Conservation (phyloP, 2,329 filamentous ascomycete genomes). For the Xylaria sp. region DNA sequence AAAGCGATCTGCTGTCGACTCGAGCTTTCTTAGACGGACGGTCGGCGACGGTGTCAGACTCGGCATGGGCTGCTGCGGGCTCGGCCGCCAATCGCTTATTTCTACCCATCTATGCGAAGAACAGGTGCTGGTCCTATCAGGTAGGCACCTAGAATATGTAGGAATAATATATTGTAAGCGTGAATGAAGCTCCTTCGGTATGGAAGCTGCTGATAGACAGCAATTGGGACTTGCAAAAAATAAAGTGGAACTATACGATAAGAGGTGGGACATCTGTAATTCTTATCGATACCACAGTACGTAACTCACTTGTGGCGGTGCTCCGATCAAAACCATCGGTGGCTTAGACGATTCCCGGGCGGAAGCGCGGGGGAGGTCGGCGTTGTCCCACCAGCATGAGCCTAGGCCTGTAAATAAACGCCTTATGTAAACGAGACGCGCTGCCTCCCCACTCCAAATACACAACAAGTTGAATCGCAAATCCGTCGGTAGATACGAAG, state of each 20-base stretch:
- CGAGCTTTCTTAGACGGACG: conserved; percentile 66
- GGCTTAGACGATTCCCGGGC: conserved; percentile 11
- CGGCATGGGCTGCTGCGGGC: conserved; percentile 40
- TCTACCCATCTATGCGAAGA: conserved; percentile 39
- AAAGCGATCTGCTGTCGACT: conserved; percentile 78
- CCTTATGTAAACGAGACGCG: conserved; percentile 14
- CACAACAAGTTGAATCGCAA: conserved; percentile 22
- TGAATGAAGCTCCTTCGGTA: conserved; percentile 12
- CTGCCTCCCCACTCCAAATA: conserved; percentile 20
- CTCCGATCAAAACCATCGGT: neutral
- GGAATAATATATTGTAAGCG: neutral
- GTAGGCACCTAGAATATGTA: neutral
- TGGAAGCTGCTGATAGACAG: neutral
- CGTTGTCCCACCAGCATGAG: conserved; percentile 42
- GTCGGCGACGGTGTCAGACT: conserved; percentile 40
- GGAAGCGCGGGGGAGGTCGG: conserved; percentile 9
- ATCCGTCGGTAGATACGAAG: too few species aligned
- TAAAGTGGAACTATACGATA: conserved; percentile 41
- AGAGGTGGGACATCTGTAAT: conserved; percentile 10
- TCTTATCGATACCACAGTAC: neutral
- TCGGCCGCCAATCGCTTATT: conserved; percentile 42
- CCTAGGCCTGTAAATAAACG: conserved; percentile 20
- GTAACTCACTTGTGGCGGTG: neutral
- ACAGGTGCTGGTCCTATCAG: neutral
- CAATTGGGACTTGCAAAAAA: conserved; percentile 33